phyloP scores from a whole-genome alignment of 2,329 filamentous ascomycete genomes.

The Fusarium falciforme region DNA sequence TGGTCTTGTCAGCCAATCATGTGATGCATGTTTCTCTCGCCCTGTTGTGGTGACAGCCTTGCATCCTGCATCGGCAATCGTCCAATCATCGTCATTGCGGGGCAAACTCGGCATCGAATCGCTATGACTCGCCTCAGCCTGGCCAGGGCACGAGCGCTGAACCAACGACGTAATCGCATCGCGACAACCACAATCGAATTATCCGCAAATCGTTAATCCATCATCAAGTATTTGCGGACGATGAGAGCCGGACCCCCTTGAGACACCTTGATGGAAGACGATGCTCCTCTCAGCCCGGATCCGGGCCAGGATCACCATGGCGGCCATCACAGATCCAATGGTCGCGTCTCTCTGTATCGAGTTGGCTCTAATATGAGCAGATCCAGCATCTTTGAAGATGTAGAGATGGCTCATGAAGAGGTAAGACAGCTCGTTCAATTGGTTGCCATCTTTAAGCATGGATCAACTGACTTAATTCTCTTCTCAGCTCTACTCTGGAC shows the following conservation, averaged over 20 bases:
- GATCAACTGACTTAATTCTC: slow-evolving; percentile 14
- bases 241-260: slow-evolving; percentile 31
- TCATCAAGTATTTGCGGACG: slow-evolving; percentile 12
- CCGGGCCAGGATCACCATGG: slow-evolving; percentile 31
- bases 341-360: slow-evolving; percentile 64
- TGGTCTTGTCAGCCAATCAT: background rate
- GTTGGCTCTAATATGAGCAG: slow-evolving; percentile 77
- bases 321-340: slow-evolving; percentile 35
- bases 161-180: slow-evolving; percentile 42
- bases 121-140: slow-evolving; percentile 36
- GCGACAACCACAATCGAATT: slow-evolving; percentile 15
- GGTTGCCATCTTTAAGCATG: background rate
- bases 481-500: slow-evolving; percentile 82
- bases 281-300: slow-evolving; percentile 34
- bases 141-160: slow-evolving; percentile 25
- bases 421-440: slow-evolving; percentile 55
- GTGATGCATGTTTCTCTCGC: background rate
- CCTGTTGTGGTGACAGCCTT: slow-evolving; percentile 21
- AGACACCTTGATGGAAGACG: slow-evolving; percentile 45
- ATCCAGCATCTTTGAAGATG: slow-evolving; percentile 88
- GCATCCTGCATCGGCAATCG: slow-evolving; percentile 6
- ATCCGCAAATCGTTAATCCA: slow-evolving; percentile 22
- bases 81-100: slow-evolving; percentile 30
- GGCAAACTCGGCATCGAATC: slow-evolving; percentile 31
- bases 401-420: slow-evolving; percentile 99